Conservation (phyloP, 2,329 filamentous ascomycete species). For the Clarireedia hainanense region DNA sequence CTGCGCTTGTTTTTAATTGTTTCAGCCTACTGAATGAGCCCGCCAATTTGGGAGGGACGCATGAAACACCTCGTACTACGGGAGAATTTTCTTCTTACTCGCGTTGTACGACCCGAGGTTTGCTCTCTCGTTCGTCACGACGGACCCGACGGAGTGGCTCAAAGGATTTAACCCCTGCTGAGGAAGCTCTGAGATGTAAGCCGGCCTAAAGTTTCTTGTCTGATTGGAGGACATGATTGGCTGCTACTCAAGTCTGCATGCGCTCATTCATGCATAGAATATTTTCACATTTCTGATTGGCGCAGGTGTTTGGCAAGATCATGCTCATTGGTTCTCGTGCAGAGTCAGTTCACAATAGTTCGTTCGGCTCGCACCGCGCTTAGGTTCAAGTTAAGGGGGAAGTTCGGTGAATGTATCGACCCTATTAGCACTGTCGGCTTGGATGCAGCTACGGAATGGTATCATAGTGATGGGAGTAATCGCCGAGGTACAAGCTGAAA, state of each 20-base stretch:
- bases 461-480: background rate
- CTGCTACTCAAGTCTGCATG: background rate
- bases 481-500: background rate
- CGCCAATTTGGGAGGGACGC: background rate
- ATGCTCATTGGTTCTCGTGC: no score
- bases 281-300: background rate
- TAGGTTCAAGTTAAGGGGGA: background rate
- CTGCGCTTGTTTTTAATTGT: background rate
- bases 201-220: background rate
- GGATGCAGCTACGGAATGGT: background rate
- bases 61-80: background rate
- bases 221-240: background rate
- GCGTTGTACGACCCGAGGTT: background rate
- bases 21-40: background rate
- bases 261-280: no score
- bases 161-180: background rate
- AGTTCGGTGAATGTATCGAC: background rate
- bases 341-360: background rate
- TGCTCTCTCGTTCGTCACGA: background rate
- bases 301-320: background rate
- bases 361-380: background rate
- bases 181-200: background rate
- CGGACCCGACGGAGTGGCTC: background rate
- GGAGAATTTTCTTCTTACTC: background rate
- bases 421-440: background rate